These are phyloP conservation scores for Helotiales sp. DNA, from an alignment of 2,329 filamentous ascomycete species.

Conservation along the genomic window DNA sequence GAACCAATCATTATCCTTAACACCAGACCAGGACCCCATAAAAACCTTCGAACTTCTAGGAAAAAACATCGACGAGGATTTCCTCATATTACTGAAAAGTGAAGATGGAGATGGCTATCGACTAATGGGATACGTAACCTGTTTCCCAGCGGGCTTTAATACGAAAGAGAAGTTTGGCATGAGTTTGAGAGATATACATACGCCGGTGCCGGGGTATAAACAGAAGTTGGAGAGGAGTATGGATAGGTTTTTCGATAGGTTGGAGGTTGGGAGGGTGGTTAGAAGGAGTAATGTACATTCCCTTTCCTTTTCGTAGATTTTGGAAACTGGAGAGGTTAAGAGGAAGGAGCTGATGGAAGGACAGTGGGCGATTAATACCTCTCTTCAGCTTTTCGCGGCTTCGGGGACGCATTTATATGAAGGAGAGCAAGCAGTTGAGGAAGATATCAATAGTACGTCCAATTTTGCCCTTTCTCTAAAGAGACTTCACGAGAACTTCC, in stretches of 20 bases:
- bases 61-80: constrained; percentile 57
- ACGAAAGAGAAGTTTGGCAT: constrained; percentile 54
- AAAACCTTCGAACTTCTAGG: constrained; percentile 49
- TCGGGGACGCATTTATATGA: constrained; percentile 42
- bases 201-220: constrained; percentile 56
- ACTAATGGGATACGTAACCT: constrained; percentile 55
- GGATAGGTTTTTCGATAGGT: constrained; percentile 58
- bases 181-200: constrained; percentile 55
- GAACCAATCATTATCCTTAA: constrained; percentile 41
- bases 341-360: background rate
- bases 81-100: constrained; percentile 55
- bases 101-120: constrained; percentile 43
- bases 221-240: constrained; percentile 57
- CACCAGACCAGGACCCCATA: constrained; percentile 34
- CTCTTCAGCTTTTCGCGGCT: constrained; percentile 40
- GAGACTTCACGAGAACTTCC: too few relatives aligned
- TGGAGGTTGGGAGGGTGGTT: constrained; percentile 55
- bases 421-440: constrained; percentile 35
- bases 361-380: constrained; percentile 46
- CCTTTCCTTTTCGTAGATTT: background rate
- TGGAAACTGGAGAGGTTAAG: background rate
- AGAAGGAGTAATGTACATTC: constrained; percentile 48
- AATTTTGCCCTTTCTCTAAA: too few relatives aligned
- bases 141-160: constrained; percentile 60
- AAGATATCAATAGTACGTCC: constrained; percentile 45